Percentiles rank a stretch among this genome's conserved stretches.
Conservation (phyloP, 2,329 filamentous ascomycete species). For the Colletotrichum siamense region DNA sequence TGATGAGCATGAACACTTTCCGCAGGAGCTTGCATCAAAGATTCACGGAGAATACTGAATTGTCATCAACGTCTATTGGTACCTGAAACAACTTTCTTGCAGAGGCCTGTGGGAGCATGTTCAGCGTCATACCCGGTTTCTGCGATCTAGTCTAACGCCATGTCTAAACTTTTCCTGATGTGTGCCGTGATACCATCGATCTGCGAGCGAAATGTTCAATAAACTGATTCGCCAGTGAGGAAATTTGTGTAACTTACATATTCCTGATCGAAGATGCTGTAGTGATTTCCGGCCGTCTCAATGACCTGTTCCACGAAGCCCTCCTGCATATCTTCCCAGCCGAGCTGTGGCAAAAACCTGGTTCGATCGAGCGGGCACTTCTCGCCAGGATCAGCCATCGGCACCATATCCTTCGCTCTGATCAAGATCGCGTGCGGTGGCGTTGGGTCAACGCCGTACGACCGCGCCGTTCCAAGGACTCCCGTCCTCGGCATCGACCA, state of each 20-base stretch:
- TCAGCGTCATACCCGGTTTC: background rate
- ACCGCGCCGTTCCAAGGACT: background rate
- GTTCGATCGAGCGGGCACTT: conserved; percentile 10
- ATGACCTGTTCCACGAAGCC: conserved; percentile 9
- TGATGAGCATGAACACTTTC: background rate
- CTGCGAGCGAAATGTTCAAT: background rate
- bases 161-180: background rate
- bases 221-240: no score
- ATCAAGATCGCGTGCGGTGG: conserved; percentile 6
- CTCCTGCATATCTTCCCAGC: conserved; percentile 13
- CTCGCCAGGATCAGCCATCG: conserved; percentile 5
- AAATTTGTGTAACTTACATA: background rate
- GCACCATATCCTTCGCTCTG: conserved; percentile 5
- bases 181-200: background rate
- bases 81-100: background rate
- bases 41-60: fast-evolving
- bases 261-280: conserved; percentile 9
- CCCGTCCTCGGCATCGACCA: background rate
- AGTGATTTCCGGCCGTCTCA: conserved; percentile 12
- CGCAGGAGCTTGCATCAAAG: fast-evolving
- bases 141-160: background rate
- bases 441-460: background rate
- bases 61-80: background rate
- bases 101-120: background rate
- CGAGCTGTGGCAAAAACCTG: conserved; percentile 5